Conservation (phyloP, 306 rosid genomes). For the Albizia julibrissin region DNA sequence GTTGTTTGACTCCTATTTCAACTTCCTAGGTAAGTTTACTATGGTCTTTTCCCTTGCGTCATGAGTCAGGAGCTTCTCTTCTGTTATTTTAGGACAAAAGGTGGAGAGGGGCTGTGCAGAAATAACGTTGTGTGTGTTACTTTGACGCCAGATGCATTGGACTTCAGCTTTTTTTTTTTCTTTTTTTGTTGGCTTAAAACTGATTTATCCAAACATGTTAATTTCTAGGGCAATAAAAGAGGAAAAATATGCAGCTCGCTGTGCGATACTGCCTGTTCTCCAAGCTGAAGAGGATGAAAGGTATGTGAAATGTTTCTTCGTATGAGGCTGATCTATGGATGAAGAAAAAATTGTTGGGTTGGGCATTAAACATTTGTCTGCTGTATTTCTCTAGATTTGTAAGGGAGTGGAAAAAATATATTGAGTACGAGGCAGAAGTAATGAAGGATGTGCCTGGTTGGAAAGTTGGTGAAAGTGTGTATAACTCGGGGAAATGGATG, state of each 20-base stretch:
- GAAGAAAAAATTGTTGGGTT: not conserved
- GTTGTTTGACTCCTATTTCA: constrained; percentile 3
- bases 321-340: not conserved
- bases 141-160: not conserved
- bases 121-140: not conserved
- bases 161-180: not conserved
- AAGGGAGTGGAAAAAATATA: constrained; percentile 94
- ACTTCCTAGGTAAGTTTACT: not conserved
- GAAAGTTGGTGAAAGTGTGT: constrained; percentile 96
- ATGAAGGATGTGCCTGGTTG: constrained; percentile 99
- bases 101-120: not conserved
- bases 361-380: constrained; percentile 7
- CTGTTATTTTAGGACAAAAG: not conserved
- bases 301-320: constrained; percentile 37
- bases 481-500: constrained; percentile 94
- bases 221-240: constrained; percentile 79
- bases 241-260: constrained; percentile 91
- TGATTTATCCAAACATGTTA: constrained; percentile 20
- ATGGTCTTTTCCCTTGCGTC: not conserved
- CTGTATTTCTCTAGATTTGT: constrained; percentile 66
- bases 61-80: not conserved
- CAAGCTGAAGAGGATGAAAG: constrained; percentile 99
- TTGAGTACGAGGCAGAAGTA: constrained; percentile 92
- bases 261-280: constrained; percentile 85
- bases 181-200: not conserved